These are phyloP conservation scores for Hypsizygus ulmarius DNA, from an alignment of 1,284 basidiomycete genomes.

Conservation along the genomic window DNA sequence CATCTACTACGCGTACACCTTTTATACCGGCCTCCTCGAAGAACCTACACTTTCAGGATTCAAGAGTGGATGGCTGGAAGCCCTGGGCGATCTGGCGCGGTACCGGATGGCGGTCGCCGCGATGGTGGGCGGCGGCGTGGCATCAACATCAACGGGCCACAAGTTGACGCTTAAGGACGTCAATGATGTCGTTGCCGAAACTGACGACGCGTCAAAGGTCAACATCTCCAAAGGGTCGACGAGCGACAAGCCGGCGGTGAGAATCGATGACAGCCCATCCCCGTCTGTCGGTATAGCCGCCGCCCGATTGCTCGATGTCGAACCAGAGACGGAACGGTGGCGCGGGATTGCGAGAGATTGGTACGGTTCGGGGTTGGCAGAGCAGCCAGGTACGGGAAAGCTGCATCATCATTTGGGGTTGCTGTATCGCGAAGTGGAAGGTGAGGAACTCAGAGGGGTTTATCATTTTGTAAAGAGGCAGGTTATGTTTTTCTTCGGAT, in stretches of 20 bases:
- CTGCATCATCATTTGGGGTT: slow-evolving; percentile 95
- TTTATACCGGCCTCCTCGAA: slow-evolving; percentile 89
- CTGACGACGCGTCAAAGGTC: slow-evolving; percentile 2
- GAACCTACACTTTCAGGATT: slow-evolving; percentile 72
- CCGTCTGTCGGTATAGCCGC: slow-evolving; percentile 87
- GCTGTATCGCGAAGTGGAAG: slow-evolving; percentile 77
- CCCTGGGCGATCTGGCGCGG: slow-evolving; percentile 91
- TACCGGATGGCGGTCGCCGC: slow-evolving; percentile 93
- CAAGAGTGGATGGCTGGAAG: slow-evolving; percentile 89
- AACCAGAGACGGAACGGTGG: slow-evolving; percentile 93
- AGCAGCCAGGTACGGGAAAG: slow-evolving; percentile 88
- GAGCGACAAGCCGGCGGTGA: slow-evolving; percentile 51
- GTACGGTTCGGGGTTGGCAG: slow-evolving; percentile 86
- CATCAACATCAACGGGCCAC: slow-evolving; percentile 14
- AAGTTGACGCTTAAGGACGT: slow-evolving; percentile 48
- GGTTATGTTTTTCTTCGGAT: slow-evolving; percentile 18
- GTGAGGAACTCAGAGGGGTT: slow-evolving; percentile 82
- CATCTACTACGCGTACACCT: slow-evolving; percentile 93
- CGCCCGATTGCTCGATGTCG: slow-evolving; percentile 81
- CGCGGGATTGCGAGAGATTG: slow-evolving; percentile 86
- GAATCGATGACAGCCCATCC: slow-evolving; percentile 65
- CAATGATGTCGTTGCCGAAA: slow-evolving; percentile 35
- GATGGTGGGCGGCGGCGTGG: slow-evolving; percentile 46
- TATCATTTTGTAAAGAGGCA: slow-evolving; percentile 97
- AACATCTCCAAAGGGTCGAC: slow-evolving; percentile 31